Conservation (phyloP, 2,329 filamentous ascomycete genomes). For the Mariannaea elegans region DNA sequence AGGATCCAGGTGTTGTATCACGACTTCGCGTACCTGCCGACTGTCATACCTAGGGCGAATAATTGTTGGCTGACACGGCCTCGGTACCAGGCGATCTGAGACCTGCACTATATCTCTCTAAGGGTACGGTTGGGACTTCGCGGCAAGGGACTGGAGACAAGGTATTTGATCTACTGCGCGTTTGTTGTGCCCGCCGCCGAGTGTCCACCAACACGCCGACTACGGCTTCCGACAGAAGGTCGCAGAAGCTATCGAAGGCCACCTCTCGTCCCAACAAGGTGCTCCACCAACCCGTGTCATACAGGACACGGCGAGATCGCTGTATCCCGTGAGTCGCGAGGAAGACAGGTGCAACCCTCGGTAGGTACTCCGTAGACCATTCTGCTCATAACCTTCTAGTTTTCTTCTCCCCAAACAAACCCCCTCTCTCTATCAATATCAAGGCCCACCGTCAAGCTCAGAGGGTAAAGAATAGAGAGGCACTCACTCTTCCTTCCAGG, state of each 20-base stretch:
- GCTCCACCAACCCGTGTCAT: background rate
- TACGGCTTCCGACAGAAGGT: slow-evolving; percentile 8
- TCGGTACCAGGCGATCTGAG: slow-evolving; percentile 6
- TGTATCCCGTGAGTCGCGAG: background rate
- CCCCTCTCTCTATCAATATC: background rate
- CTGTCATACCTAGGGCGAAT: background rate
- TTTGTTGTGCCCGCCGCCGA: background rate
- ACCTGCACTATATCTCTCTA: background rate
- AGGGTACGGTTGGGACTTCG: background rate
- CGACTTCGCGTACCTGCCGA: slow-evolving; percentile 3
- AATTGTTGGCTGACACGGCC: background rate
- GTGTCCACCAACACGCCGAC: slow-evolving; percentile 1
- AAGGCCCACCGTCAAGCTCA: background rate
- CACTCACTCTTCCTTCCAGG: background rate
- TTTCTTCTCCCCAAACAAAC: background rate
- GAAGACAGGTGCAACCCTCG: too few species aligned
- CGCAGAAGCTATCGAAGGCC: slow-evolving; percentile 5
- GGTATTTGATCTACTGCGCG: slow-evolving; percentile 18
- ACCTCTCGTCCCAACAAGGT: slow-evolving; percentile 10
- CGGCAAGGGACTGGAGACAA: slow-evolving; percentile 1
- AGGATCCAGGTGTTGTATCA: slow-evolving; percentile 4
- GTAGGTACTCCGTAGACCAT: too few species aligned
- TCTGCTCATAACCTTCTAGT: background rate
- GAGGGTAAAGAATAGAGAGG: too few species aligned
- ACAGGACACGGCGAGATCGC: too few species aligned